These are phyloP conservation scores for Yamadazyma dendronema DNA, from an alignment of 1,139 yeast genomes.

Conservation along the genomic window DNA sequence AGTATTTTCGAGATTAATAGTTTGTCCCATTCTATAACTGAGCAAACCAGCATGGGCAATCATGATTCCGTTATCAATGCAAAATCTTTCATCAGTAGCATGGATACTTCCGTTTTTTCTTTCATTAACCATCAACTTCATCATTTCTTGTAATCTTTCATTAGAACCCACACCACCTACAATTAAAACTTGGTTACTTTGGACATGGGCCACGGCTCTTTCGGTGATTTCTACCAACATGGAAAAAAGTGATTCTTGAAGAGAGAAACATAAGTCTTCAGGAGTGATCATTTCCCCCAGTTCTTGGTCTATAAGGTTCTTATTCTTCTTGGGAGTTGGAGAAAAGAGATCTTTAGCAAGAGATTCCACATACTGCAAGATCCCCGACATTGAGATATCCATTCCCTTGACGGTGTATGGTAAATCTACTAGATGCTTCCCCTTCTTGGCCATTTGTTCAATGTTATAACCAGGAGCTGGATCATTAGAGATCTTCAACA, in stretches of 20 bases:
- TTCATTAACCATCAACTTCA: constrained; percentile 88
- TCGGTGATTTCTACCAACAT: constrained; percentile 98
- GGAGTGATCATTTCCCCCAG: constrained; percentile 62
- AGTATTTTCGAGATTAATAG: constrained; percentile 59
- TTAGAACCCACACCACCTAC: constrained; percentile 99
- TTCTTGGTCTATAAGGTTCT: constrained; percentile 46
- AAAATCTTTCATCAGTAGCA: constrained; percentile 95
- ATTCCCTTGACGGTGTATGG: constrained; percentile 98
- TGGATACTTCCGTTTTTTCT: constrained; percentile 76
- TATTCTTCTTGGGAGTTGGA: constrained; percentile 46
- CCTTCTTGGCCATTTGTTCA: constrained; percentile 85
- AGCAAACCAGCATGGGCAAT: constrained; percentile 96
- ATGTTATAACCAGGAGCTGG: constrained; percentile 98
- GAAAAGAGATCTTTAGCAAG: constrained; percentile 69
- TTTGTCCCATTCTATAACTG: constrained; percentile 81
- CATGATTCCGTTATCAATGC: constrained; percentile 98
- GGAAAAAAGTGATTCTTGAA: constrained; percentile 89
- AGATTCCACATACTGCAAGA: constrained; percentile 77
- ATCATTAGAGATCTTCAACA: constrained; percentile 80
- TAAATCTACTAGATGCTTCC: constrained; percentile 66
- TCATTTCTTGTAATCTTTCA: constrained; percentile 89
- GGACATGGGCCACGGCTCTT: constrained; percentile 97
- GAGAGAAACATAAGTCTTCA: constrained; percentile 87
- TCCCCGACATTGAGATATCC: constrained; percentile 97
- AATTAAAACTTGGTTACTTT: constrained; percentile 81